Evolutionary conservation across 2,329 filamentous ascomycete genomes (phyloP).

Genomic region (Xylariaceae sp.): DNA sequence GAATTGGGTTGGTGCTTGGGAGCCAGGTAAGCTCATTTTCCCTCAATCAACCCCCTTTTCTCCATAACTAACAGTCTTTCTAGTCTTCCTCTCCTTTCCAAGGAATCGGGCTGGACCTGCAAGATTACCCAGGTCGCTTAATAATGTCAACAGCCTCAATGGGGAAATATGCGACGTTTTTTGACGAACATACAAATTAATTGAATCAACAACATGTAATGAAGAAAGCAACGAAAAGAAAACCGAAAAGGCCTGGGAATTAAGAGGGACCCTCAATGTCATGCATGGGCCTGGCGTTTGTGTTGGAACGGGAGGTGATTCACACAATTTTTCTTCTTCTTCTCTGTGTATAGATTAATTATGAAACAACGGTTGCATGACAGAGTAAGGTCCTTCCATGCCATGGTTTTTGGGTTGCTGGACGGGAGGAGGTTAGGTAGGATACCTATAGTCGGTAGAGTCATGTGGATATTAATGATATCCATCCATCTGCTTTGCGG

Average conservation of each 20-base stretch:
- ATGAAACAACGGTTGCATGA: conserved; percentile 10
- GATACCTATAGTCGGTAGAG: no score
- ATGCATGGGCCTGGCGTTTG: conserved; percentile 13
- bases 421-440: no score
- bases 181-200: conserved; percentile 4
- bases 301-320: conserved; percentile 5
- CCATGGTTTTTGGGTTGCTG: neutral
- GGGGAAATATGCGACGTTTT: neutral
- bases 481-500: no score
- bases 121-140: conserved; percentile 71
- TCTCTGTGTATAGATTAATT: conserved; percentile 6
- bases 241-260: conserved; percentile 1
- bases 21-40: conserved; percentile 63
- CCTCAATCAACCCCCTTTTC: neutral
- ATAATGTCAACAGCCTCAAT: neutral
- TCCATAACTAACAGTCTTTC: conserved; percentile 34
- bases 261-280: conserved; percentile 2
- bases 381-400: conserved; percentile 3
- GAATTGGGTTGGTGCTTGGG: conserved; percentile 97
- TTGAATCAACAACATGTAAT: conserved; percentile 16
- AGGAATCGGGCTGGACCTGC: conserved; percentile 85
- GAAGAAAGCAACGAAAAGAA: conserved; percentile 10
- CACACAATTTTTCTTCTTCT: no score
- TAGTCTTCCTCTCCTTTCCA: conserved; percentile 76
- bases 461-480: no score